Evolutionary conservation across 805 yeast genomes (phyloP), one percentile per base, ranked within the genome.

Genomic region (Wickerhamiella hasegawae): DNA sequence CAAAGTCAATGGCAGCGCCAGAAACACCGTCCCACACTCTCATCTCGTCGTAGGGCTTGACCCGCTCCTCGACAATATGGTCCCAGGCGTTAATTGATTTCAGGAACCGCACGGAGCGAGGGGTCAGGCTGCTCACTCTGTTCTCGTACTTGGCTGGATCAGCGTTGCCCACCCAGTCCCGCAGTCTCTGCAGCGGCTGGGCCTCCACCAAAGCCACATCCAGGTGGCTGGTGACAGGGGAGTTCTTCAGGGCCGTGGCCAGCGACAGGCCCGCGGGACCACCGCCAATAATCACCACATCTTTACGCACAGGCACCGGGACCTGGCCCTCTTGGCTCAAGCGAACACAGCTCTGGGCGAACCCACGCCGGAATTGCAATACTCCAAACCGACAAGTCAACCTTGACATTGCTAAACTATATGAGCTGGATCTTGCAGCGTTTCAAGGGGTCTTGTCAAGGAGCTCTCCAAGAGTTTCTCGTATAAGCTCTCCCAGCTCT

Each of bases 221-320:
- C 30, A 83, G 65, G 33, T 69, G 61, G 20, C 58, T 60, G 3
- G 94, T 69, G 16, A 64, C 53, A 3, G 76, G 72, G 1, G 84
- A 76, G 44, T 66, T 65, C 52, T 80, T 47, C 38, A 87, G 57
- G 0, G 93, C 92, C 0, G 94, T 69, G 4, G 90, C 75, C 25
- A 90, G 59, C 1, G 94, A 76, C 38, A 90, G 59, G 0, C 98
- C 98, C 1, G 97, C 97, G 1, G 97, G 95, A 0, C 98, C 98
- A 5, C 93, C 97, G 25, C 98, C 98, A 25, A 90, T 79, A 36
- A 90, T 79, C 5, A 82, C 75, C 16, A 90, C 70, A 55, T 87
- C 96, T n/a, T 17, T 28, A 4, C 20, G 31, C 6, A 15, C 31
- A 16, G 31, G 31, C 20, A 14, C 31, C 11, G 8, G 8, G 28